Conservation (phyloP, 805 yeast genomes). For the Kodamaea sagamina region DNA sequence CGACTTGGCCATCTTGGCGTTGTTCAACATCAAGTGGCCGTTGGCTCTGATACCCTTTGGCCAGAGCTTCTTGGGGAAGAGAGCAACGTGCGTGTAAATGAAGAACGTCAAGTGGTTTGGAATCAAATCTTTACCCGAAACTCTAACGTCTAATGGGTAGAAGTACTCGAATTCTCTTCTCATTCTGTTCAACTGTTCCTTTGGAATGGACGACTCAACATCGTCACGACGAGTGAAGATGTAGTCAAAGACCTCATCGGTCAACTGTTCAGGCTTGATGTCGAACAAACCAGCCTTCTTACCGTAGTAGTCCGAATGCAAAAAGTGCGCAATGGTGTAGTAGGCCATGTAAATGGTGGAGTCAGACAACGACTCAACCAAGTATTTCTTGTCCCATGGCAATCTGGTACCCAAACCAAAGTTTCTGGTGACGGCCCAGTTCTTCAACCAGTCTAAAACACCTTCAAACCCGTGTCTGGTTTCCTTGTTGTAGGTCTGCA, state of each 20-base stretch:
- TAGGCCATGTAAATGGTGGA: slow-evolving; percentile 95
- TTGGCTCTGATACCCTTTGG: slow-evolving; percentile 92
- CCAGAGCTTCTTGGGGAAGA: slow-evolving; percentile 91
- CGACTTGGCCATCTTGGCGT: slow-evolving; percentile 96
- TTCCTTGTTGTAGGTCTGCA: slow-evolving; percentile 82
- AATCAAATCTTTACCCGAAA: slow-evolving; percentile 95
- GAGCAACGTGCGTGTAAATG: slow-evolving; percentile 88
- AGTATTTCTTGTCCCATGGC: slow-evolving; percentile 95
- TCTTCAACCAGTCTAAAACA: slow-evolving; percentile 92
- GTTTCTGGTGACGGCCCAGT: slow-evolving; percentile 97
- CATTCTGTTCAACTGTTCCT: slow-evolving; percentile 64
- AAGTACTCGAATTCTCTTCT: slow-evolving; percentile 96
- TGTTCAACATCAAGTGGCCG: slow-evolving; percentile 93
- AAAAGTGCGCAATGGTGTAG: slow-evolving; percentile 84
- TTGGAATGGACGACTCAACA: slow-evolving; percentile 59
- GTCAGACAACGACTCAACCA: slow-evolving; percentile 93
- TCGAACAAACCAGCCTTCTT: slow-evolving; percentile 67
- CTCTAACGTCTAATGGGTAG: slow-evolving; percentile 89
- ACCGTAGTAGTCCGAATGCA: slow-evolving; percentile 88
- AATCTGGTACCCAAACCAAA: slow-evolving; percentile 93
- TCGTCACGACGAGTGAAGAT: slow-evolving; percentile 74
- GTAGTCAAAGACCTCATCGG: slow-evolving; percentile 91
- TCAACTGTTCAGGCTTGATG: slow-evolving; percentile 80
- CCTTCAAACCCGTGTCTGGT: slow-evolving; percentile 91
- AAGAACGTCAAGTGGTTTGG: slow-evolving; percentile 97